Evolutionary conservation across 1,139 yeast species (phyloP), one percentile per base, ranked within the genome.

Genomic region (Debaryomyces subglobosus): DNA sequence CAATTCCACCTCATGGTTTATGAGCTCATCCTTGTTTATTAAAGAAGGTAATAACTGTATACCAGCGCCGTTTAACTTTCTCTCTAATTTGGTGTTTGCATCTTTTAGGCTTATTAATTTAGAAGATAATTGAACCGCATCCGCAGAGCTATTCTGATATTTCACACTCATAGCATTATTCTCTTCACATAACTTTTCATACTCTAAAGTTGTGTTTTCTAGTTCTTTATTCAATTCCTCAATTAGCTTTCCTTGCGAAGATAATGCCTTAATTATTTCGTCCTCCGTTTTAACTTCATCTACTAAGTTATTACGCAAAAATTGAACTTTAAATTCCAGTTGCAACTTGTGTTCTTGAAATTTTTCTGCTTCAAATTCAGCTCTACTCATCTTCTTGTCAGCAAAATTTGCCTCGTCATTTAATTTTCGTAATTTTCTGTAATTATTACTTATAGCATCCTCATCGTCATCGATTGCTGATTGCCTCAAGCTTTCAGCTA

Each of bases 81-180:
- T 53, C 16, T 66, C 64, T 5, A 83, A 56, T 27, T 57, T 54
- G 0, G 56, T 61, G 38, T 70, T 66, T 9, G 59, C 57, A 1
- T 59, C 63, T 42, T 68, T 70, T 10, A 73, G 49, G 1, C 56
- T 47, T n/a, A 63, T 64, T 6, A 78, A 56, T 16, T 55, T 55
- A 0, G 63, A 59, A 0, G 86, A 74, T 30, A 71, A 58, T 41
- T 77, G 81, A 0, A 84, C 86, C 0, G 90, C 90, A 16, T 65
- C 67, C 0, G 82, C 67, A 0, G 89, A 84, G 27, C 68, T 67
- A 5, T 60, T 56, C 62, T 85, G 91, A 58, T 86, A 86, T 40
- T 72, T 60, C 2, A 54, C 54, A 50, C 90, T 67, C 7, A 77
- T 58, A 0, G 54, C 45, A 29, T 81, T 85, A 49, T 74, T 73